Evolutionary conservation across 352 stramenopile genomes (phyloP), one percentile per base, ranked within the genome.

Genomic region (Phytopythium ostracodes): DNA sequence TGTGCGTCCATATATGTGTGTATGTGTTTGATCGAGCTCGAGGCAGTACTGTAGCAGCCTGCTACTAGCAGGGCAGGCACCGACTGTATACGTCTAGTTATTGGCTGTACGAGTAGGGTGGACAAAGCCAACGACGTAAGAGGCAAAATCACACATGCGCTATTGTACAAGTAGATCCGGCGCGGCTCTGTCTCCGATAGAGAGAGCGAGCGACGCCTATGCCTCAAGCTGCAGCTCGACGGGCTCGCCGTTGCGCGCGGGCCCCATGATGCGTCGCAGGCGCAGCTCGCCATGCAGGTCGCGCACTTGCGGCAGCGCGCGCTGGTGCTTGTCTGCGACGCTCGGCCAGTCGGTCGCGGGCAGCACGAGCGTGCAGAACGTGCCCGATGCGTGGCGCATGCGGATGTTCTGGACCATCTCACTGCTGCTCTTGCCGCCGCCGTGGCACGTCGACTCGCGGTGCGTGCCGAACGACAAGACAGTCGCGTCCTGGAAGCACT

Each of bases 391-490:
- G 63, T 93, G 79, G 51, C 86, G 81, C 75, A 96, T 83, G 62
- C 90, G 88, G 60, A 97, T 96, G 63, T 97, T 93, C 63, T 92
- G 71, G 20, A 94, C 68, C 64, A 91, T 92, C 64, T 93, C 84
- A 3, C 73, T 81, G 35, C 80, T 84, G 10, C 73, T 92, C 65
- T 94, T 94, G 44, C 84, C 84, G 14, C 81, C 84, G 20, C 81
- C 81, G 58, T 89, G 79, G 5, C 61, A 70, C 31, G 77, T 86
- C 17, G 77, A 73, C 55, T 92, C 84, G 31, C 84, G 79, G 59
- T 84, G 83, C 11, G 71, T 43, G 25, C 65, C 68, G 44, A 91
- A 84, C 24, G 81, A 87, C 42, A 84, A 68, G 33, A 92, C 68
- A 0, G 74, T 90, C 12, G 81, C 84, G 27, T 92, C 81, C 56